Percentiles rank a stretch among this genome's conserved stretches.
These are phyloP conservation scores for Candida hungchunana DNA, from an alignment of 805 yeast species.

Conservation along the genomic window DNA sequence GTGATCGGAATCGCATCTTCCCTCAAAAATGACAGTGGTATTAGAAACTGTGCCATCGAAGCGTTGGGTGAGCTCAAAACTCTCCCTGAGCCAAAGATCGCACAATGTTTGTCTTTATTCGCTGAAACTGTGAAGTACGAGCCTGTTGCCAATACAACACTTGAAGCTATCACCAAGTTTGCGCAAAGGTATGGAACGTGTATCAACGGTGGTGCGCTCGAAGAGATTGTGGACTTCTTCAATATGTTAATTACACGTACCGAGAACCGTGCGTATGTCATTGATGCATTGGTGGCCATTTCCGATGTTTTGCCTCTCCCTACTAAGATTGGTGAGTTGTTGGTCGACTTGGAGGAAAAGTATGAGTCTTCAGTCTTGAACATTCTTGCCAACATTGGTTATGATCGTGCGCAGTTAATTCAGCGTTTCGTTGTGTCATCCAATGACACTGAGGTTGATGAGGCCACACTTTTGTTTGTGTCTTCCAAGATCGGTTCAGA, in stretches of 20 bases:
- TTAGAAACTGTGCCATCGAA: slow-evolving; percentile 33
- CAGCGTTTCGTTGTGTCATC: slow-evolving; percentile 22
- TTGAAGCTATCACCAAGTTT: slow-evolving; percentile 26
- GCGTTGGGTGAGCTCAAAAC: slow-evolving; percentile 28
- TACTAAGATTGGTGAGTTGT: slow-evolving; percentile 18
- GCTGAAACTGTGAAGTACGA: slow-evolving; percentile 32
- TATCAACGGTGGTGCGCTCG: slow-evolving; percentile 10
- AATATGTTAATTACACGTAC: slow-evolving; percentile 11
- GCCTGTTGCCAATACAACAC: slow-evolving; percentile 30
- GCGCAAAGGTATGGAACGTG: slow-evolving; percentile 17
- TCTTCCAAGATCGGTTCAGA: slow-evolving; percentile 25
- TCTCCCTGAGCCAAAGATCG: slow-evolving; percentile 20
- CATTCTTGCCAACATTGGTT: slow-evolving; percentile 21
- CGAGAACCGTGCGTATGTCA: slow-evolving; percentile 13
- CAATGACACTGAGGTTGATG: slow-evolving; percentile 24
- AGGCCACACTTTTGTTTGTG: slow-evolving; percentile 22
- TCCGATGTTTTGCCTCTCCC: slow-evolving; percentile 19
- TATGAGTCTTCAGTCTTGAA: slow-evolving; percentile 23
- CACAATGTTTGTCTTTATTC: slow-evolving; percentile 29
- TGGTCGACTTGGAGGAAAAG: slow-evolving; percentile 14
- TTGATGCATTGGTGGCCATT: slow-evolving; percentile 23
- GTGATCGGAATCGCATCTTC: slow-evolving; percentile 32
- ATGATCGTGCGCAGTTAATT: slow-evolving; percentile 16
- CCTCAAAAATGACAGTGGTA: slow-evolving; percentile 33
- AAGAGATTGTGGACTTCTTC: slow-evolving; percentile 13